Percentiles rank a stretch among this genome's conserved stretches.
Conservation (phyloP, 1,284 basidiomycete species). For the Tetrapyrgos nigripes region DNA sequence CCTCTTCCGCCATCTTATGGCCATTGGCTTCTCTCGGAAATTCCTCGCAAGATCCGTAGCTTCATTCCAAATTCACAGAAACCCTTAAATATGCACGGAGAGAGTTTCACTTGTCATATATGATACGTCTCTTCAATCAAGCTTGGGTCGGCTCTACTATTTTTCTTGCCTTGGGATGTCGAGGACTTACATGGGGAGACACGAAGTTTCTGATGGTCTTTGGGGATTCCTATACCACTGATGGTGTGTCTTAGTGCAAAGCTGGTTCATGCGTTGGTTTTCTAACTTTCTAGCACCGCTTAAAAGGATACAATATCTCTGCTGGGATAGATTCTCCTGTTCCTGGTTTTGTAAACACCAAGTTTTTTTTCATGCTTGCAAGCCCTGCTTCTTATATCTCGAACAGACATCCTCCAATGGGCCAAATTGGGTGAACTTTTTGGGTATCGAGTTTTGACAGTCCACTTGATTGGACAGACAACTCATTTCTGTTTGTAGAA, state of each 20-base stretch:
- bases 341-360: conserved; percentile 55
- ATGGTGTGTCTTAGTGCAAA: conserved; percentile 39
- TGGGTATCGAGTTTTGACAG: conserved; percentile 45
- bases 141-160: not conserved
- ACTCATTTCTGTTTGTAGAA: conserved; percentile 29
- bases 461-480: conserved; percentile 17
- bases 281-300: not conserved
- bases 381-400: not conserved
- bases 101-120: no score
- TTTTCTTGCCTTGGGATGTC: not conserved
- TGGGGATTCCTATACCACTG: conserved; percentile 59
- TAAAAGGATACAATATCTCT: conserved; percentile 62
- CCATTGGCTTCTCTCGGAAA: no score
- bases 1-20: no score
- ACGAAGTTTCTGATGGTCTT: conserved; percentile 60
- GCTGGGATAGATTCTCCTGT: conserved; percentile 59
- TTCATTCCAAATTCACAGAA: no score
- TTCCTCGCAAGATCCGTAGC: no score
- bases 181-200: conserved; percentile 40
- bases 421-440: conserved; percentile 65
- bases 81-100: no score
- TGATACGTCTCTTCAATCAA: no score
- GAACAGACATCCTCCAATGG: conserved; percentile 70
- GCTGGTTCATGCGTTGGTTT: not conserved
- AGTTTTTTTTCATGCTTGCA: not conserved